Evolutionary conservation across 371 early-diverging fungal species (phyloP), one percentile per base, ranked within the genome.

Genomic region (Mortierella sp.): DNA sequence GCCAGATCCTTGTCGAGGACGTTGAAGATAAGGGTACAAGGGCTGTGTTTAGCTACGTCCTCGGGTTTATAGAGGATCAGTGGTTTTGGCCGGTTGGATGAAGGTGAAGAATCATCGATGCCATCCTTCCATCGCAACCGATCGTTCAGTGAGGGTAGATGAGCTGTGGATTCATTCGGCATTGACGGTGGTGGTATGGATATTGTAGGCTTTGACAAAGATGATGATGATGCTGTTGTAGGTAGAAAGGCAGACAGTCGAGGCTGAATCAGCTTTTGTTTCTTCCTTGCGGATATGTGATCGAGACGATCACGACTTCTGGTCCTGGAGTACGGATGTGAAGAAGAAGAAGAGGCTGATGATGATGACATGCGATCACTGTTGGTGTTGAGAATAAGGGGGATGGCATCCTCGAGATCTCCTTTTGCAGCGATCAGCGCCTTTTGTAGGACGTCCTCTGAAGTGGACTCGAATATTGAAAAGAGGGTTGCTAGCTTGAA

Each of bases 1-100:
- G 81, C 66, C 27, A 80, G 69, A 37, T 80, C 75, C 42, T 64
- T 69, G 14, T 67, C 69, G 12, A 80, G 64, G 6, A 73, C 73
- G 37, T 80, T 72, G 26, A 64, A 61, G 19, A 80, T 42, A 6
- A 80, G 48, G 9, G 65, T 72, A 32, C 81, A 80, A 31, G 81
- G 81, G 15, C 79, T 66, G 19, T 70, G 60, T 6, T 52, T 58
- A 3, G 49, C 52, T 23, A 80, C 66, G 31, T 80, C 81, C 12
- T 63, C 69, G 0, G 76, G 76, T 9, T n/a, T 60, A 24, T 76
- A 76, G 17, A 76, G 61, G 34, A 60, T 30, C 27, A 76, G 24
- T 6, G 76, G 76, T 53, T 67, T 73, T 15, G 59, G 59, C 0
- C 57, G 57, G 14, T 50, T 34, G 28, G 64, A 15, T 8, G 49